Base-by-base conservation (phyloP, 768 basidiomycete species). In the Lactarius hengduanensis region DNA sequence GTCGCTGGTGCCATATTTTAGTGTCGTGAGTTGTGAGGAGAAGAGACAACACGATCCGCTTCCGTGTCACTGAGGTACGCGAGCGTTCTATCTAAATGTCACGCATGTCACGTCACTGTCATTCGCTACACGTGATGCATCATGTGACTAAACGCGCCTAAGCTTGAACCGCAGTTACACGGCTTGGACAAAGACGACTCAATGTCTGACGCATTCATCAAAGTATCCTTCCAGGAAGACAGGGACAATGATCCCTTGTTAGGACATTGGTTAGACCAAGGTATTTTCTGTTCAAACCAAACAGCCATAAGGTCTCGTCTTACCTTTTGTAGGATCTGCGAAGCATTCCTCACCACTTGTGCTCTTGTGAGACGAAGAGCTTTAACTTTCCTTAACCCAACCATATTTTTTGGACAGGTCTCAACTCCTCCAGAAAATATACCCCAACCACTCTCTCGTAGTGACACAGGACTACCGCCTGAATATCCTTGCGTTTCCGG, bases 391-490 rank as follows among this genome's bases (percentile, higher is more conserved):
- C 34, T 57, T 47, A n/a, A 30, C 9, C 22, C 26, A 13, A 38
- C 15, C 28, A 26, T 54, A 20, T 36, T 7, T 55, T 59, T 18
- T 67, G 76, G 76, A 76, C 82, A 71, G 73, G 78, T 86, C 65
- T 76, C 80, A 45, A 36, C 54, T 61, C 7, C 78, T 92, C 45
- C 83, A 80, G 43, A 81, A 79, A 70, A 64, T 88, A 18, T 86
- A 90, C 72, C 87, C 89, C 7, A 81, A 83, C 11, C 80, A 88
- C 71, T 85, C 86, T 32, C 70, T 90, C 32, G 80, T 89, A 9
- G 75, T 82, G 66, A 83, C 87, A 3, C 71, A 75, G 8, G 84
- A 86, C 64, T 75, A 67, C 59, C 72, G 77, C 34, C 72, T 87
- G 67, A 77, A 81, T 65, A 68, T 89, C 56, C 73, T 89, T 9